Conservation (phyloP, 257 asterid genomes). For the Nyctanthes arbortristis region DNA sequence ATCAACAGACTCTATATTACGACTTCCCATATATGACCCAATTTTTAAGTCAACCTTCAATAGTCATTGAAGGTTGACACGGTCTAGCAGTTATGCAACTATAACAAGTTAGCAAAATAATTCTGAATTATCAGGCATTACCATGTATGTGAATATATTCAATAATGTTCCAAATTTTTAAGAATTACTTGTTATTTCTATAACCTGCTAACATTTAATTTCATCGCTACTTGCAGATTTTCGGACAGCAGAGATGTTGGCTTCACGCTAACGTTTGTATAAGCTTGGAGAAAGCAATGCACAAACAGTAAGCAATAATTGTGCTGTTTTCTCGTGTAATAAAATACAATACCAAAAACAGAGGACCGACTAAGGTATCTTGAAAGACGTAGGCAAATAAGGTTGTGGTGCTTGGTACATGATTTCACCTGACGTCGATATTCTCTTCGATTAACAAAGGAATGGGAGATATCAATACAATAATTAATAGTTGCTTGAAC, state of each 20-base stretch:
- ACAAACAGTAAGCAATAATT: not conserved
- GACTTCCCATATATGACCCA: not conserved
- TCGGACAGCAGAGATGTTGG: not conserved
- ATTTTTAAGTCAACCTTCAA: not conserved
- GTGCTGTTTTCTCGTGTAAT: not conserved
- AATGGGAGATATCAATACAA: constrained; percentile 77
- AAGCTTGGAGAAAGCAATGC: not conserved
- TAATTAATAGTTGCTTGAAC: constrained; percentile 69
- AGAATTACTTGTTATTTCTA: not conserved
- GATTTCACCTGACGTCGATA: constrained; percentile 78
- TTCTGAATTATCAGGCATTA: not conserved
- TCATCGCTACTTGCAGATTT: not conserved
- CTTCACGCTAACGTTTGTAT: not conserved
- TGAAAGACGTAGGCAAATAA: not conserved
- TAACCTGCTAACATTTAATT: not conserved
- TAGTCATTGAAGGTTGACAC: not conserved
- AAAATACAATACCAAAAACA: not conserved
- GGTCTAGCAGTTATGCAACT: not conserved
- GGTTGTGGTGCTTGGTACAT: not conserved
- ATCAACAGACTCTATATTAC: too few species aligned
- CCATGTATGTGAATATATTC: not conserved
- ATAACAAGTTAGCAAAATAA: not conserved
- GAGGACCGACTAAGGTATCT: not conserved
- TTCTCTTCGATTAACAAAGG: constrained; percentile 80
- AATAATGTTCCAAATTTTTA: not conserved